Evolutionary conservation across 2,329 filamentous ascomycete species (phyloP), one percentile per base, ranked within the genome.

Genomic region (Epichloe festucae): DNA sequence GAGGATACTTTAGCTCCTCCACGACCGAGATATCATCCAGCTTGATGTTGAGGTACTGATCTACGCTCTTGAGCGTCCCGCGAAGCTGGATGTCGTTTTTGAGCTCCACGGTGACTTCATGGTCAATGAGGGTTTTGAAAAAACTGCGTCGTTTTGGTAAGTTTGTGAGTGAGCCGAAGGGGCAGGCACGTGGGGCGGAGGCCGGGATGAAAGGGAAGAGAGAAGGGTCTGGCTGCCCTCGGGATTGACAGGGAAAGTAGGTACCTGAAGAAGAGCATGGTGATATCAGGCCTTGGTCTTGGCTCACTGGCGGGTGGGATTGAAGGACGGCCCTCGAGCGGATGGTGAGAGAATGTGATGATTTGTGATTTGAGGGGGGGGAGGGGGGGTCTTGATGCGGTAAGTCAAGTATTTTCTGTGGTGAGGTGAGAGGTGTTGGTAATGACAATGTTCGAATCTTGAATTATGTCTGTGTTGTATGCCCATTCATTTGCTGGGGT

Each of bases 31-130:
- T 94, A 64, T 96, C 89, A 65, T 98, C 93, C 48, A 98, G 81
- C 76, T 97, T 97, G 73, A 98, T 96, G 73, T 98, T 98, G 65
- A 98, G 81, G 72, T 95, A 98, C 74, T 97, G 93, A 68, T 98
- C 93, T 59, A 98, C 91, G 65, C 87, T 94, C 76, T 97, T 98
- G 59, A 98, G 78, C 38, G 85, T 94, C 59, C 93, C 93, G 62
- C 88, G 87, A 68, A 98, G 94, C 66, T 90, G 89, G 61, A 98
- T 95, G 72, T 98, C 93, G 70, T 98, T 98, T 74, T 98, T 98
- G 68, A 98, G 87, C 75, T 98, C 93, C 66, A 98, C 89, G 46
- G 90, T 97, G 64, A 98, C 90, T 75, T 94, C 84, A 60, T 93
- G 86, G 75, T 96, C 93, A 67, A 96, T 94, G 63, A 97, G 86